Conservation (phyloP, 2,329 filamentous ascomycete genomes). For the Aspergillus neotritici region DNA sequence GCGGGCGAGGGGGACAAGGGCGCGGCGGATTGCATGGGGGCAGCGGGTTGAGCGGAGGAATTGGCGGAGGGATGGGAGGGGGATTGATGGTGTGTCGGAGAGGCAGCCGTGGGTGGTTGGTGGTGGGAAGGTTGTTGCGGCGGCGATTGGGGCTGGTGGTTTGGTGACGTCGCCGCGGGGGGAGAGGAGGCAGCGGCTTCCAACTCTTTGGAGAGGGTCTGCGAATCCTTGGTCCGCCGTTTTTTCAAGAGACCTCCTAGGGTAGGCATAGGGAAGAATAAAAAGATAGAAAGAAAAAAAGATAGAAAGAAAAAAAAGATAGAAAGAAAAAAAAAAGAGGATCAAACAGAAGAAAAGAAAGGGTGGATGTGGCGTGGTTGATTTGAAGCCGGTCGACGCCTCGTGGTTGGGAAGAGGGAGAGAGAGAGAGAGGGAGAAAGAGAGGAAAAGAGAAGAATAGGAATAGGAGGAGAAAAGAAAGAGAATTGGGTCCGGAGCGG, state of each 20-base stretch:
- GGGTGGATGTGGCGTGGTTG: neutral
- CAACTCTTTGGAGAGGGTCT: constrained; percentile 50
- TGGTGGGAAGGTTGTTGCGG: constrained; percentile 21
- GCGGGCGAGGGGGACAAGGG: constrained; percentile 29
- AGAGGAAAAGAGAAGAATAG: constrained; percentile 1
- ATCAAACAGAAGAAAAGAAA: constrained; percentile 22
- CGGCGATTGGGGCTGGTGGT: constrained; percentile 26
- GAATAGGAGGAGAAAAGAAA: constrained; percentile 5
- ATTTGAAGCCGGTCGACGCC: constrained; percentile 4
- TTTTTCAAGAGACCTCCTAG: constrained; percentile 90
- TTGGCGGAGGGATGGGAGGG: constrained; percentile 11
- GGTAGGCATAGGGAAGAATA: constrained; percentile 66
- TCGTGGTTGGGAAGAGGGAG: constrained; percentile 3
- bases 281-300: constrained; percentile 18
- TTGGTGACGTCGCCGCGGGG: constrained; percentile 57
- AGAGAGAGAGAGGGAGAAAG: neutral
- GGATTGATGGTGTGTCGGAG: constrained; percentile 16
- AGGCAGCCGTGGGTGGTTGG: constrained; percentile 26
- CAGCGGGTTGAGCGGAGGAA: constrained; percentile 18
- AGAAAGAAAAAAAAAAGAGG: constrained; percentile 10
- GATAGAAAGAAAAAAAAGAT: constrained; percentile 12
- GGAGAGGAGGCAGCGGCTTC: constrained; percentile 63
- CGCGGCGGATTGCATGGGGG: constrained; percentile 35
- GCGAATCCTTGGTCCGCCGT: constrained; percentile 92
- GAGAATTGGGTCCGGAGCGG: neutral